These are phyloP conservation scores for Curvularia hawaiiensis DNA, from an alignment of 2,329 filamentous ascomycete genomes.

Conservation along the genomic window DNA sequence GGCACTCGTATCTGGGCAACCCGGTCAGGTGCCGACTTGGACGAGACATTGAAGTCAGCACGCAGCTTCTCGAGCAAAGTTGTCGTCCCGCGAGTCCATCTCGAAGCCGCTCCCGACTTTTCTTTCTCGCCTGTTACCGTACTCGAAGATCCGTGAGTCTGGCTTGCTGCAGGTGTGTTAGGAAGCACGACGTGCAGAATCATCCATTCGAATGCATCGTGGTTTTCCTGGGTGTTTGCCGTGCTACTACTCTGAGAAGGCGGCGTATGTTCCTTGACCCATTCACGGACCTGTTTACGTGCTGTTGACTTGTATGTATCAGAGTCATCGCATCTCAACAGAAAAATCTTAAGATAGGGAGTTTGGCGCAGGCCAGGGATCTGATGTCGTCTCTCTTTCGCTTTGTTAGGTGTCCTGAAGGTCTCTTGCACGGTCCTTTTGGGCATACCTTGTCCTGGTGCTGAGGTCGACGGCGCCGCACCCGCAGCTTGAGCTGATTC, in stretches of 20 bases:
- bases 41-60: constrained; percentile 83
- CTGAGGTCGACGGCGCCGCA: constrained; percentile 32
- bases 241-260: constrained; percentile 60
- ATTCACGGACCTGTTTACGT: constrained; percentile 81
- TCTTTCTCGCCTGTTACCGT: constrained; percentile 65
- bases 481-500: constrained; percentile 48
- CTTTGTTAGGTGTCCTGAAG: constrained; percentile 25
- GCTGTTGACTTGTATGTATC: constrained; percentile 86
- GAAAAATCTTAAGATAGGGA: constrained; percentile 87
- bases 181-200: constrained; percentile 91
- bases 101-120: constrained; percentile 66
- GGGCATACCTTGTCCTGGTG: constrained; percentile 26
- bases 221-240: constrained; percentile 78
- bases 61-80: constrained; percentile 89
- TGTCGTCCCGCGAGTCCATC: constrained; percentile 79
- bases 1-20: constrained; percentile 83
- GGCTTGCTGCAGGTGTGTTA: constrained; percentile 79
- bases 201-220: constrained; percentile 96
- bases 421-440: constrained; percentile 36
- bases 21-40: constrained; percentile 75
- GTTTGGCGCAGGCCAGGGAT: constrained; percentile 93
- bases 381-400: constrained; percentile 77
- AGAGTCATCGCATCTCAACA: constrained; percentile 93
- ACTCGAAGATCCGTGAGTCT: constrained; percentile 66
- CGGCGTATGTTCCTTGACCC: constrained; percentile 78